Evolutionary conservation across 345 rosid species (phyloP).

Genomic region (Leavenworthia alabamica): DNA sequence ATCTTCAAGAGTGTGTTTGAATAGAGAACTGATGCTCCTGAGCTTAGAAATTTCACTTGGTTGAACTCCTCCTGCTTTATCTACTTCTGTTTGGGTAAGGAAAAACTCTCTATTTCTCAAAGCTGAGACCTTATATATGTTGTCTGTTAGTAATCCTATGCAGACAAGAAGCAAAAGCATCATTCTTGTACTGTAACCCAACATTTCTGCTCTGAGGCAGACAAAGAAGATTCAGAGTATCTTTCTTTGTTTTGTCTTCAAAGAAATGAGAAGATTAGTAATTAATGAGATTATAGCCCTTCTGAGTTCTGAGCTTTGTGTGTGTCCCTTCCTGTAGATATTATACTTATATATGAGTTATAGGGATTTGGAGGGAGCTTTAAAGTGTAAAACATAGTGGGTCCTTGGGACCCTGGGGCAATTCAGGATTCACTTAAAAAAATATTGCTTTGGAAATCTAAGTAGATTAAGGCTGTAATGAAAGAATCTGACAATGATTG

Average conservation of each 20-base stretch:
- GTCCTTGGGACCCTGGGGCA: constrained; percentile 33
- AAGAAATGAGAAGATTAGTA: constrained; percentile 36
- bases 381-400: constrained; percentile 60
- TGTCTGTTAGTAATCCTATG: too few relatives aligned
- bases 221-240: too few relatives aligned
- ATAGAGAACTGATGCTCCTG: constrained; percentile 29
- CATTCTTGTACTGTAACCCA: too few relatives aligned
- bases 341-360: constrained; percentile 39
- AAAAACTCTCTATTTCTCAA: too few relatives aligned
- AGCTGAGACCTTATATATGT: too few relatives aligned
- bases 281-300: constrained; percentile 33
- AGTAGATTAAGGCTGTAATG: constrained; percentile 60
- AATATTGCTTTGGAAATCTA: constrained; percentile 46
- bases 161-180: too few relatives aligned
- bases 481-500: constrained; percentile 69
- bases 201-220: too few relatives aligned
- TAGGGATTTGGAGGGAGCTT: constrained; percentile 43
- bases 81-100: too few relatives aligned
- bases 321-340: too few relatives aligned
- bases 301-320: constrained; percentile 25
- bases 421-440: constrained; percentile 60
- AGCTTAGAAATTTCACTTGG: constrained; percentile 34
- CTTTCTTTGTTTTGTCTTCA: too few relatives aligned
- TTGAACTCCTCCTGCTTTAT: constrained; percentile 24
- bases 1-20: constrained; percentile 26